Base-by-base conservation (phyloP, 192 early-diverging fungal genomes). In the Umbelopsis vinacea region DNA sequence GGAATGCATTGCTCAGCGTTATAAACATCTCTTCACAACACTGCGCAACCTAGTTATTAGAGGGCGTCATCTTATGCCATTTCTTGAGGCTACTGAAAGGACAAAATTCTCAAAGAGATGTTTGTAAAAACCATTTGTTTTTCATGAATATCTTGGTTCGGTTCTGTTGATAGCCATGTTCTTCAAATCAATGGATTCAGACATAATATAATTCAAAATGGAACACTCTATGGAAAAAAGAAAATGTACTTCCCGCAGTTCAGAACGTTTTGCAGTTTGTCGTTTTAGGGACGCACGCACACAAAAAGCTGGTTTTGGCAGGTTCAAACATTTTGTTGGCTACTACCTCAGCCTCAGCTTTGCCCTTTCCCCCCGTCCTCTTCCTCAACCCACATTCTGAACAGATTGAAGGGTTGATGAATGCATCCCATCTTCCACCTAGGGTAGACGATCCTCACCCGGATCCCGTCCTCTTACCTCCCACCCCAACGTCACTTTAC, bases 331-430 rank as follows among this genome's bases (percentile, higher is more conserved):
- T 14, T 19, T 60, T 52, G 69, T 22, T 46, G 5, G 23, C 1
- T 67, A 19, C 1, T 67, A 19, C 37, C 43, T 52, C 33, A 74
- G 52, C 45, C 23, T 68, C 46, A 54, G 33, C 26, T 29, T 38
- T 3, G 33, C 33, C 17, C 33, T 63, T 50, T 50, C n/a, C 48
- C 17, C 0, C 23, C 47, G 45, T 66, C 29, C 15, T 23, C 23
- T 17, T 37, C 57, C 14, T 63, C 35, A 14, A 6, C 12, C 48
- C 48, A 50, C 11, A 63, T 63, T 35, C 22, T 22, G 14, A 43
- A 43, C 10, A 15, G 6, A 19, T 52, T 52, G 74, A 75, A 74
- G 26, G 57, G 57, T 63, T 35, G 33, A 63, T 63, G 29, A 63
- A 37, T 12, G 33, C 57, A 17, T n/a, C 57, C 6, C 57, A 37